A percentile compares a stretch with the other conserved stretches of the same genome.
These are phyloP conservation scores for Leccinum griseonigrum DNA, from an alignment of 1,284 basidiomycete species.

Conservation along the genomic window DNA sequence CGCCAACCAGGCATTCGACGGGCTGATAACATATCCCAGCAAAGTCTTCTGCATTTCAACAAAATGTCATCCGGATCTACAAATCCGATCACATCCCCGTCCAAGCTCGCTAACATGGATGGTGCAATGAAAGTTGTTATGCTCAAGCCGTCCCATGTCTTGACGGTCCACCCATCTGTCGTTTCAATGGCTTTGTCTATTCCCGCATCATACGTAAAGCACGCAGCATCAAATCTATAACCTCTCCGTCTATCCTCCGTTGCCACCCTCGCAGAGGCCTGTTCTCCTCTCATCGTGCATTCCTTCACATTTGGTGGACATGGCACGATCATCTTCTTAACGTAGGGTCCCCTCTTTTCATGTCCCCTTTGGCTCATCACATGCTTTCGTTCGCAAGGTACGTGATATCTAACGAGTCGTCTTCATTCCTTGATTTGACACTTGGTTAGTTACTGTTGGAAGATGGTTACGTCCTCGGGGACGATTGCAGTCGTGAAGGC, in stretches of 20 bases:
- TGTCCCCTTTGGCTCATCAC: background rate
- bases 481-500: conserved; percentile 66
- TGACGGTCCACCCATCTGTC: conserved; percentile 46
- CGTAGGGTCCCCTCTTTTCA: background rate
- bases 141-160: conserved; percentile 77
- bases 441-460: conserved; percentile 67
- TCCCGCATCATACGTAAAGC: conserved; percentile 54
- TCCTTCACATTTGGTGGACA: background rate
- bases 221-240: conserved; percentile 66
- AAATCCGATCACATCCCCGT: conserved; percentile 75
- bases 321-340: background rate
- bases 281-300: background rate
- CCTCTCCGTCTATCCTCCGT: conserved; percentile 12
- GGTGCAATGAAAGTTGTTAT: conserved; percentile 83
- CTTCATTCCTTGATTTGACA: background rate
- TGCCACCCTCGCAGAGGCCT: background rate
- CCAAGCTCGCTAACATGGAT: conserved; percentile 75
- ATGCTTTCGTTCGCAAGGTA: conserved; percentile 67
- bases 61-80: conserved; percentile 58
- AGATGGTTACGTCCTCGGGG: conserved; percentile 86
- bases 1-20: conserved; percentile 68
- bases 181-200: conserved; percentile 29
- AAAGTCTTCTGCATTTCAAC: conserved; percentile 3
- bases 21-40: conserved; percentile 34
- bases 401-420: conserved; percentile 12